Percentiles rank a stretch among this genome's conserved stretches.
These are phyloP conservation scores for Salicornia ramosissima DNA, from an alignment of 148 eudicot genomes.

Conservation along the genomic window DNA sequence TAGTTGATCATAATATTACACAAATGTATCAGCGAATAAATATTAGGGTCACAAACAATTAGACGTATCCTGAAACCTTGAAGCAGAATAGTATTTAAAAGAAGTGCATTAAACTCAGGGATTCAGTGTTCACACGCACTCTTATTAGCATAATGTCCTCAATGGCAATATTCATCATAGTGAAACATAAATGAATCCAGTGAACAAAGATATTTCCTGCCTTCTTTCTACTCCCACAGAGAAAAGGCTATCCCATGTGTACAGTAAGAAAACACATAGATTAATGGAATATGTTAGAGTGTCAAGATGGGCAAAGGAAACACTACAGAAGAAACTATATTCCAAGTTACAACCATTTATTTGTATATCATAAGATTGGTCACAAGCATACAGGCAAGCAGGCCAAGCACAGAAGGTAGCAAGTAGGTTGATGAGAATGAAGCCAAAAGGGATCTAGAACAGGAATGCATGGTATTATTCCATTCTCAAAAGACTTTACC, in stretches of 20 bases:
- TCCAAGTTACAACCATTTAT: background rate
- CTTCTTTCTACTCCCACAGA: background rate
- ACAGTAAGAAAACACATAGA: background rate
- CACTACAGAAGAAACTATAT: background rate
- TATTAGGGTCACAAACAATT: no score
- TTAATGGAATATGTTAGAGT: background rate
- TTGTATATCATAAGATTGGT: background rate
- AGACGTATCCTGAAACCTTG: background rate
- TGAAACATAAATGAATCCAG: background rate
- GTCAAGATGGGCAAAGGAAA: background rate
- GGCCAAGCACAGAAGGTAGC: background rate
- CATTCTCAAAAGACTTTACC: background rate
- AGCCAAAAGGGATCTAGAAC: background rate
- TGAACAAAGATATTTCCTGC: background rate
- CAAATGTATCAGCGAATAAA: no score
- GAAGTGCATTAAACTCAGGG: no score
- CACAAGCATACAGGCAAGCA: background rate
- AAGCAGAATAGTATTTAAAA: no score
- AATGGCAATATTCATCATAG: background rate
- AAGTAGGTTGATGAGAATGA: background rate
- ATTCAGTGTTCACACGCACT: background rate
- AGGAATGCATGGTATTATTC: background rate
- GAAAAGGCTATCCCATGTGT: background rate
- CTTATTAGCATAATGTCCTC: background rate
- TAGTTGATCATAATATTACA: no score